phyloP scores from a whole-genome alignment of 106 monocot species.

The Dioscorea alata region DNA sequence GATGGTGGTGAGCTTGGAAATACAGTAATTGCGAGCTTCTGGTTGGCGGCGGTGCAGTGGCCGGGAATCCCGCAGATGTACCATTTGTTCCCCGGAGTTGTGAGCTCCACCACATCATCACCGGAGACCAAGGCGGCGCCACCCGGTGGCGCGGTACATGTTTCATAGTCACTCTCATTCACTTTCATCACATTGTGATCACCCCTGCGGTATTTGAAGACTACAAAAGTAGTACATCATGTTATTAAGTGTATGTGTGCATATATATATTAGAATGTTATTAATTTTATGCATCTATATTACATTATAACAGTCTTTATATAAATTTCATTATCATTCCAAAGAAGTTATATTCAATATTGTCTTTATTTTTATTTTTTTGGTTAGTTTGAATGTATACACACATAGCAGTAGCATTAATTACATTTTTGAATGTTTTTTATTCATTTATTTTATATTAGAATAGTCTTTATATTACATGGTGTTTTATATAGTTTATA shows the following conservation, averaged over 20 bases:
- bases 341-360: too few species aligned
- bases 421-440: too few species aligned
- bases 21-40: constrained; percentile 16
- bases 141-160: background rate
- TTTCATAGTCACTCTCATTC: background rate
- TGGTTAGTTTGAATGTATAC: too few species aligned
- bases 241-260: background rate
- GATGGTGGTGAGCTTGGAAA: background rate
- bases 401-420: too few species aligned
- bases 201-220: constrained; percentile 7
- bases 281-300: too few species aligned
- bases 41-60: constrained; percentile 6
- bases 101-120: constrained; percentile 9
- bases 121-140: background rate
- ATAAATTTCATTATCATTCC: too few species aligned
- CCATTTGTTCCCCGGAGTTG: constrained; percentile 19
- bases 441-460: too few species aligned
- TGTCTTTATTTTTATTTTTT: too few species aligned
- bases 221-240: background rate
- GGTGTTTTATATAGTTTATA: too few species aligned
- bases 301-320: too few species aligned
- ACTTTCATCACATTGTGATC: constrained; percentile 17
- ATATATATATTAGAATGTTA: too few species aligned
- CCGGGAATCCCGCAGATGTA: constrained; percentile 13
- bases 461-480: too few species aligned